phyloP scores from a whole-genome alignment of 306 rosid species.

The Morella rubra region DNA sequence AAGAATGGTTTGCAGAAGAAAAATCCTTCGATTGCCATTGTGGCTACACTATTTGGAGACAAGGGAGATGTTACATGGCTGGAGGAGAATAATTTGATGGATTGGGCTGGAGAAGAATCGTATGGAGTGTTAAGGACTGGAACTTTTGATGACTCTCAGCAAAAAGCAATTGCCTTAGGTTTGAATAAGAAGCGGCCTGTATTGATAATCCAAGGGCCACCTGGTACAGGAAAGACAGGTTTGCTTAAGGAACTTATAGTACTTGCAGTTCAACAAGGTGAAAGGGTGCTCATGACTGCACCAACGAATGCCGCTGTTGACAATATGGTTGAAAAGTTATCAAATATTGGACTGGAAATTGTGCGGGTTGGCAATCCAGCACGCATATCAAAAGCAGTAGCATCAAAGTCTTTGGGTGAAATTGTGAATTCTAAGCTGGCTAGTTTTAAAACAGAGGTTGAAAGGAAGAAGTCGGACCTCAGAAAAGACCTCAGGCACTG shows the following conservation, averaged over 20 bases:
- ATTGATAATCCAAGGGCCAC: constrained; percentile 85
- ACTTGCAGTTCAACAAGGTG: constrained; percentile 68
- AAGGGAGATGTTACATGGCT: constrained; percentile 62
- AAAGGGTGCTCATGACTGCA: constrained; percentile 84
- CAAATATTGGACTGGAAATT: constrained; percentile 50
- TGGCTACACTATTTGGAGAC: constrained; percentile 76
- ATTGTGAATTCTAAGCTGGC: constrained; percentile 68
- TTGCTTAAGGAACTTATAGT: constrained; percentile 64
- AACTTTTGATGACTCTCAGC: constrained; percentile 58
- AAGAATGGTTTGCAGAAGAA: constrained; percentile 73
- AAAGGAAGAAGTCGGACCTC: constrained; percentile 78
- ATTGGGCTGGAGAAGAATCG: constrained; percentile 51
- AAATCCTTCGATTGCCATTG: constrained; percentile 66
- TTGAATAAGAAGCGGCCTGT: constrained; percentile 69
- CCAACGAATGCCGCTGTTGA: constrained; percentile 89
- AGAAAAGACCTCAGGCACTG: constrained; percentile 77
- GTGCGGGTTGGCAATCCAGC: constrained; percentile 90
- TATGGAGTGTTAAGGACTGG: constrained; percentile 31
- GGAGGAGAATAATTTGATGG: constrained; percentile 52
- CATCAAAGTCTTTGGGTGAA: constrained; percentile 71
- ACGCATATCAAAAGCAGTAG: constrained; percentile 60
- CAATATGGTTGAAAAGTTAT: constrained; percentile 79
- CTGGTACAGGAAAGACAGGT: constrained; percentile 86
- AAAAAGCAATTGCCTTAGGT: constrained; percentile 58
- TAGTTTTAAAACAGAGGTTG: constrained; percentile 55